Percentiles rank a stretch among this genome's conserved stretches.
Conservation (phyloP, 169 alveolate genomes). For the Perkinsus olseni region DNA sequence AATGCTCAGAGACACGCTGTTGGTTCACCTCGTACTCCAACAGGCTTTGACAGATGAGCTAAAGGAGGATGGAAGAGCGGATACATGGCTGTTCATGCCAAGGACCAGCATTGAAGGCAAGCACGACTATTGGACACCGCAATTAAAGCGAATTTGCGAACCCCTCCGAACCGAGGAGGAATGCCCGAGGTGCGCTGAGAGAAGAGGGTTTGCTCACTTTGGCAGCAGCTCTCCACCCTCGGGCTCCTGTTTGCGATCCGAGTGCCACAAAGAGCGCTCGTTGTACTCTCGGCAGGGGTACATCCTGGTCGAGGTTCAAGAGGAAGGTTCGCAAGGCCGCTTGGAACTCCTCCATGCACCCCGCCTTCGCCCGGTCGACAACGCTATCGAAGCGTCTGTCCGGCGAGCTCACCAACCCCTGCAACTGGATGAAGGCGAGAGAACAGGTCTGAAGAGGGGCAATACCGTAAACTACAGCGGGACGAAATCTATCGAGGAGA, state of each 20-base stretch:
- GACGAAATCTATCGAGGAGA: too few relatives aligned
- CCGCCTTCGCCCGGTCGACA: background rate
- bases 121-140: too few relatives aligned
- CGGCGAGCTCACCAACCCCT: background rate
- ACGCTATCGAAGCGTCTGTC: background rate
- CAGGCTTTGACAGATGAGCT: background rate
- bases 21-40: background rate
- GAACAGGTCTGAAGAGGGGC: background rate
- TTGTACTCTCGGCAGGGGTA: background rate
- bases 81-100: too few relatives aligned
- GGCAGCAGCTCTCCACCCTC: background rate
- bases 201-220: background rate
- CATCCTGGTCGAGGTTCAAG: background rate
- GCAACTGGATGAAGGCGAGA: background rate
- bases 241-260: background rate
- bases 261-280: background rate
- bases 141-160: too few relatives aligned
- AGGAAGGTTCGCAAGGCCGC: background rate
- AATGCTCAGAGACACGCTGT: background rate
- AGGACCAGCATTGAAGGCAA: too few relatives aligned
- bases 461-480: background rate
- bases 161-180: too few relatives aligned
- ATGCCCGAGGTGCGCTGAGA: too few relatives aligned
- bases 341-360: background rate
- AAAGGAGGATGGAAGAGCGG: background rate